A percentile compares a stretch with the other conserved stretches of the same genome.
phyloP scores from a whole-genome alignment of 2,329 filamentous ascomycete genomes.

The Venturia effusa region DNA sequence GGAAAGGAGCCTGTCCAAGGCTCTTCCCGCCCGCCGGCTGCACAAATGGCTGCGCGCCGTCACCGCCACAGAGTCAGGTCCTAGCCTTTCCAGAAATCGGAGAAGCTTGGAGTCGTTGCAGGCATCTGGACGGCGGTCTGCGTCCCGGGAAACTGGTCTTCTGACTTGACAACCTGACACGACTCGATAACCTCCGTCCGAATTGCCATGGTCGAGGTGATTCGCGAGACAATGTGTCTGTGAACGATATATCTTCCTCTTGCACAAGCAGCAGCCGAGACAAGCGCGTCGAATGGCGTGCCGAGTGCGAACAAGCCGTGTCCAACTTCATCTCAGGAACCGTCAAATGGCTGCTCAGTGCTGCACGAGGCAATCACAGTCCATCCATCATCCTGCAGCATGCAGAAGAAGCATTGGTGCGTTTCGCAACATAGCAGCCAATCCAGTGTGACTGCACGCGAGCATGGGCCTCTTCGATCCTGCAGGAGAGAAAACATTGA shows the following conservation, averaged over 20 bases:
- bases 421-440: not conserved
- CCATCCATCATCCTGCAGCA: not conserved
- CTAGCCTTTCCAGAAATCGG: not conserved
- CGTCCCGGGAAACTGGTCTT: not conserved
- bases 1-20: not conserved
- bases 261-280: not conserved
- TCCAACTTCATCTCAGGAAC: not conserved
- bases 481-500: not conserved
- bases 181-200: no score
- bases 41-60: not conserved
- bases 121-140: no score
- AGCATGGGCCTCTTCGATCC: not conserved
- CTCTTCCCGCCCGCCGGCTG: not conserved
- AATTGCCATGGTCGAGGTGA: not conserved
- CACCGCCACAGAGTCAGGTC: not conserved
- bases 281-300: no score
- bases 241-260: not conserved
- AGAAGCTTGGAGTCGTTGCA: not conserved
- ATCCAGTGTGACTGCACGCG: not conserved
- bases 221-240: not conserved
- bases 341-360: not conserved
- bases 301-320: not conserved
- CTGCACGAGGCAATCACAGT: not conserved
- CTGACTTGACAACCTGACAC: not conserved
- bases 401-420: not conserved